Evolutionary conservation across 129 eudicot species (phyloP).

Genomic region (Arctium lappa): DNA sequence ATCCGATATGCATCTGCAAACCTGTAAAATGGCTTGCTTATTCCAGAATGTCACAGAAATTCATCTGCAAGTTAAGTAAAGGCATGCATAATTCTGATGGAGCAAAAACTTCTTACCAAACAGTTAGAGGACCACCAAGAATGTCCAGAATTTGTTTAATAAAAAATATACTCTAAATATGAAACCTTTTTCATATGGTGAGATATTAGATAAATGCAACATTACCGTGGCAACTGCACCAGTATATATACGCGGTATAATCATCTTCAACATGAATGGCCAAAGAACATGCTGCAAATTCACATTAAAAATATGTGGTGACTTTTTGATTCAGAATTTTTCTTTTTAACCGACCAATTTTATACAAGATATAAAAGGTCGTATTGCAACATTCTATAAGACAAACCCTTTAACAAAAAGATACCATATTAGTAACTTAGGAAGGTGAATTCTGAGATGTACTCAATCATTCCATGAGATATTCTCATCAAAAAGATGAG

Average conservation of each 20-base stretch:
- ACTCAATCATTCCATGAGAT: not conserved
- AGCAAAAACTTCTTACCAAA: constrained; percentile 1
- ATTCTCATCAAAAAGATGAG: not conserved
- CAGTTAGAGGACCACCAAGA: not conserved
- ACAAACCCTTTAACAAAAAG: not conserved
- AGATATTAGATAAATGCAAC: not conserved
- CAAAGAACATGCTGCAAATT: constrained; percentile 86
- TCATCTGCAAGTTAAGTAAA: not conserved
- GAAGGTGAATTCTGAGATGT: not conserved
- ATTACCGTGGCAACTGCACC: constrained; percentile 96
- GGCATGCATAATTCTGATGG: not conserved
- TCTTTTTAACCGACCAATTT: not conserved
- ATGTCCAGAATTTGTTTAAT: not conserved
- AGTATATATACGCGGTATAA: constrained; percentile 79
- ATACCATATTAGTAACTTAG: not conserved
- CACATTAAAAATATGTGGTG: constrained; percentile 8
- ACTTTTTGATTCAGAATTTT: not conserved
- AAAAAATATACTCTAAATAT: not conserved
- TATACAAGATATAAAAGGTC: constrained; percentile 1
- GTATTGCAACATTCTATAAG: not conserved
- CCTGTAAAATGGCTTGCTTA: constrained; percentile 48
- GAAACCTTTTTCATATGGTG: not conserved
- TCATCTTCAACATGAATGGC: constrained; percentile 98
- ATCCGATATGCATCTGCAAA: constrained; percentile 98
- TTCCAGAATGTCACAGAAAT: constrained; percentile 1